These are phyloP conservation scores for Backusella morwellensis DNA, from an alignment of 192 early-diverging fungal species.

Conservation along the genomic window DNA sequence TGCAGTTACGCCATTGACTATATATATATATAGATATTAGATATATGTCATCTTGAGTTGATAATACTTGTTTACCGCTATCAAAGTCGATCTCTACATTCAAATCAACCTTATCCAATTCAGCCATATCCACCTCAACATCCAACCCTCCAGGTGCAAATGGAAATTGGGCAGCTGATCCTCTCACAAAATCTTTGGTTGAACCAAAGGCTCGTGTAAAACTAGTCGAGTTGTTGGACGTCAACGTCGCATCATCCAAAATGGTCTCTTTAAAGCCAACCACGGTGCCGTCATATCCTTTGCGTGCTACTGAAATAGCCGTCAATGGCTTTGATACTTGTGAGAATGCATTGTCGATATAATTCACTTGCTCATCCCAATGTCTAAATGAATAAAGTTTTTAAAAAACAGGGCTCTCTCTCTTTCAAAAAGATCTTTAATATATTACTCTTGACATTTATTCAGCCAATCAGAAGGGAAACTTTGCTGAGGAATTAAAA, in stretches of 20 bases:
- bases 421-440: too few species aligned
- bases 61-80: constrained; percentile 16
- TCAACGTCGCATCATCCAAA: constrained; percentile 25
- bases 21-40: background rate
- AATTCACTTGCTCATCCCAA: constrained; percentile 45
- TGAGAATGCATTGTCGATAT: constrained; percentile 36
- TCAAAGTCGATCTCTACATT: constrained; percentile 20
- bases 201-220: constrained; percentile 58
- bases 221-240: constrained; percentile 69
- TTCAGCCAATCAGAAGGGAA: constrained; percentile 54
- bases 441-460: constrained; percentile 48
- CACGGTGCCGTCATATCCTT: constrained; percentile 51
- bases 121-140: constrained; percentile 31
- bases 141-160: constrained; percentile 79
- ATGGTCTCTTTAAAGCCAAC: constrained; percentile 43
- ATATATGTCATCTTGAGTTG: background rate
- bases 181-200: constrained; percentile 67
- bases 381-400: constrained; percentile 14
- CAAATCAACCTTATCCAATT: constrained; percentile 29
- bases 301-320: constrained; percentile 47
- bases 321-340: constrained; percentile 48
- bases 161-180: constrained; percentile 64
- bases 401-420: background rate
- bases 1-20: constrained; percentile 36
- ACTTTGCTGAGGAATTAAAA: constrained; percentile 49